Conservation (phyloP, 805 yeast genomes). For the Yarrowia alimentaria region DNA sequence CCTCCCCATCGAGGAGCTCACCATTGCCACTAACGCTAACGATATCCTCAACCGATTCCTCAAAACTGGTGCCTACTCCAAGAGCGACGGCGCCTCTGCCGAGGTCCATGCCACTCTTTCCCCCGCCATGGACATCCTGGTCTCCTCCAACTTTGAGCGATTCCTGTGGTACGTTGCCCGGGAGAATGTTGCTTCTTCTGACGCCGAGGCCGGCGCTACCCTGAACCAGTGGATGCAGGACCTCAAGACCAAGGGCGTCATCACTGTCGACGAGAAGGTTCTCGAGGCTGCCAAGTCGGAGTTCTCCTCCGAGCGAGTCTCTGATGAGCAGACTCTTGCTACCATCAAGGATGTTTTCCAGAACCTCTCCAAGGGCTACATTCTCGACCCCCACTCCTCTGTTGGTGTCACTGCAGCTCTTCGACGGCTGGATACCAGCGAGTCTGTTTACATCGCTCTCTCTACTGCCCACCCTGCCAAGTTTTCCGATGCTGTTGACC, state of each 20-base stretch:
- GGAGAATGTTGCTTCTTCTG: slow-evolving; percentile 58
- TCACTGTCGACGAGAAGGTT: slow-evolving; percentile 64
- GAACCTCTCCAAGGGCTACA: slow-evolving; percentile 59
- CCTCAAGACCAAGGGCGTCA: slow-evolving; percentile 72
- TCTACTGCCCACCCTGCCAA: slow-evolving; percentile 99
- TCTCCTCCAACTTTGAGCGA: slow-evolving; percentile 95
- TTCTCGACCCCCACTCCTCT: slow-evolving; percentile 94
- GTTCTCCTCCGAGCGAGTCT: slow-evolving; percentile 77
- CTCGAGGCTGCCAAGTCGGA: slow-evolving; percentile 63
- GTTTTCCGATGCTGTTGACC: slow-evolving; percentile 92
- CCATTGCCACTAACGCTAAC: slow-evolving; percentile 94
- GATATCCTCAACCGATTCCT: slow-evolving; percentile 93
- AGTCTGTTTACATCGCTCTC: slow-evolving; percentile 60
- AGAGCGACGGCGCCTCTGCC: slow-evolving; percentile 48
- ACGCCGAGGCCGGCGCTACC: slow-evolving; percentile 67
- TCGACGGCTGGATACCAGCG: slow-evolving; percentile 50
- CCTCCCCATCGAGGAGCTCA: slow-evolving; percentile 77
- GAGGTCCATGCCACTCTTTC: slow-evolving; percentile 85
- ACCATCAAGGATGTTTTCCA: slow-evolving; percentile 73
- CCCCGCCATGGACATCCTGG: slow-evolving; percentile 98
- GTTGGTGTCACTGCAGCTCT: slow-evolving; percentile 85
- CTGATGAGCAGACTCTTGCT: slow-evolving; percentile 70
- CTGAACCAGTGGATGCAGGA: slow-evolving; percentile 75
- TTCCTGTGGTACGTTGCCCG: slow-evolving; percentile 90
- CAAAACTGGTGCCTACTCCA: slow-evolving; percentile 80